A percentile compares a stretch with the other conserved stretches of the same genome.
Evolutionary conservation across 2,329 filamentous ascomycete genomes (phyloP).

Genomic region (Diaporthe australafricana): DNA sequence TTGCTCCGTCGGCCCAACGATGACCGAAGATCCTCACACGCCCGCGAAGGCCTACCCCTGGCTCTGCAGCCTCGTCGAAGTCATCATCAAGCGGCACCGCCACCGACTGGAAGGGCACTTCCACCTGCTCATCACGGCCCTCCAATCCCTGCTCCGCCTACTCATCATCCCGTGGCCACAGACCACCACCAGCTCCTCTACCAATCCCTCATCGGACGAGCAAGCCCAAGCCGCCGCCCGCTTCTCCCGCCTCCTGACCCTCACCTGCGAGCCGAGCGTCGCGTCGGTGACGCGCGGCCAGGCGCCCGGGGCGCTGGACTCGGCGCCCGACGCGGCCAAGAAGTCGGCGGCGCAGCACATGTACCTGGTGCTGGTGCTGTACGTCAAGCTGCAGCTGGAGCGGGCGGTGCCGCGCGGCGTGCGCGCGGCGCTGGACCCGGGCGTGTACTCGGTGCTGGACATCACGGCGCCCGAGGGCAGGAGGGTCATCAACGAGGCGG

Average conservation of each 20-base stretch:
- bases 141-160: constrained; percentile 67
- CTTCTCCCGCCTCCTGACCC: constrained; percentile 67
- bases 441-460: constrained; percentile 68
- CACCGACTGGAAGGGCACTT: constrained; percentile 72
- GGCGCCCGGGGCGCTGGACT: constrained; percentile 62
- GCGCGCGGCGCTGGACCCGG: constrained; percentile 67
- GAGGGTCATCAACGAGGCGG: constrained; percentile 68
- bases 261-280: constrained; percentile 69
- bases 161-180: constrained; percentile 52
- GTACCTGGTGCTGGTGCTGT: constrained; percentile 69
- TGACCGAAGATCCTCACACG: constrained; percentile 43
- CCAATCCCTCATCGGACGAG: constrained; percentile 46
- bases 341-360: constrained; percentile 71
- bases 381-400: constrained; percentile 72
- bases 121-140: constrained; percentile 65
- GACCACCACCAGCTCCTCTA: constrained; percentile 47
- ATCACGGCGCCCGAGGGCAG: constrained; percentile 66
- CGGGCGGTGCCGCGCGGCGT: constrained; percentile 61
- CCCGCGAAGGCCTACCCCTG: constrained; percentile 55
- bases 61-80: constrained; percentile 66
- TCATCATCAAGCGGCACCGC: constrained; percentile 69
- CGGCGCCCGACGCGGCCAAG: constrained; percentile 71
- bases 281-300: constrained; percentile 63
- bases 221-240: constrained; percentile 62
- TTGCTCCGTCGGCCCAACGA: constrained; percentile 41